Evolutionary conservation across 805 yeast genomes (phyloP).

Genomic region (Candida nonsorbophila): DNA sequence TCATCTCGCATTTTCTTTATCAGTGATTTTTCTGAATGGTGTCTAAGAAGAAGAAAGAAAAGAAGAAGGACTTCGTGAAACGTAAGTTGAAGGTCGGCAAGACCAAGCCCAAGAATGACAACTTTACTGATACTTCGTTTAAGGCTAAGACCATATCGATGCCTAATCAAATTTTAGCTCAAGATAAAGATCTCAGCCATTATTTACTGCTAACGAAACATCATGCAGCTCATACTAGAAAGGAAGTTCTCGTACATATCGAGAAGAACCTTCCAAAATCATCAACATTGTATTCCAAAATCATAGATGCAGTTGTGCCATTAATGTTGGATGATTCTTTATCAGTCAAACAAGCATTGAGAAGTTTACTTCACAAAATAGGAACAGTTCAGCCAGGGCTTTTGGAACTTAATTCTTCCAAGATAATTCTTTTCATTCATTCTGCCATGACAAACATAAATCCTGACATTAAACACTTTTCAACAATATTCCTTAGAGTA

Average conservation of each 20-base stretch:
- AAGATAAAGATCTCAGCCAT: constrained; percentile 42
- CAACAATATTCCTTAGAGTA: constrained; percentile 61
- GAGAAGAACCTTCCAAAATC: constrained; percentile 49
- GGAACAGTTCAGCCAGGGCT: constrained; percentile 48
- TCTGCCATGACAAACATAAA: constrained; percentile 93
- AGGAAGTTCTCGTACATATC: constrained; percentile 58
- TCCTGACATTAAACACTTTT: constrained; percentile 68
- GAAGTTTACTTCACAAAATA: constrained; percentile 42
- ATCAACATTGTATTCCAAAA: constrained; percentile 45
- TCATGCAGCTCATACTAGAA: constrained; percentile 64
- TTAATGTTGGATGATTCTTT: constrained; percentile 62
- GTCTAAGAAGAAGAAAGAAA: constrained; percentile 57
- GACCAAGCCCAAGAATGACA: constrained; percentile 60
- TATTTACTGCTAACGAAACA: constrained; percentile 69
- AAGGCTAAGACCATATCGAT: constrained; percentile 55
- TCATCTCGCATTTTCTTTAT: constrained; percentile 3
- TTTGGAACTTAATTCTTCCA: constrained; percentile 54
- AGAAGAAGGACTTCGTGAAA: constrained; percentile 70
- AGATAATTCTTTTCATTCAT: constrained; percentile 66
- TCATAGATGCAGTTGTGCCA: constrained; percentile 55
- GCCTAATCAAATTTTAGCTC: constrained; percentile 37
- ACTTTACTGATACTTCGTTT: constrained; percentile 83
- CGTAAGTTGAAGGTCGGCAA: constrained; percentile 87
- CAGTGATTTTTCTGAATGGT: constrained; percentile 16
- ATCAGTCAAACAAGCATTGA: constrained; percentile 56